phyloP scores from a whole-genome alignment of 2,329 filamentous ascomycete genomes.

The Penicillium sp. region DNA sequence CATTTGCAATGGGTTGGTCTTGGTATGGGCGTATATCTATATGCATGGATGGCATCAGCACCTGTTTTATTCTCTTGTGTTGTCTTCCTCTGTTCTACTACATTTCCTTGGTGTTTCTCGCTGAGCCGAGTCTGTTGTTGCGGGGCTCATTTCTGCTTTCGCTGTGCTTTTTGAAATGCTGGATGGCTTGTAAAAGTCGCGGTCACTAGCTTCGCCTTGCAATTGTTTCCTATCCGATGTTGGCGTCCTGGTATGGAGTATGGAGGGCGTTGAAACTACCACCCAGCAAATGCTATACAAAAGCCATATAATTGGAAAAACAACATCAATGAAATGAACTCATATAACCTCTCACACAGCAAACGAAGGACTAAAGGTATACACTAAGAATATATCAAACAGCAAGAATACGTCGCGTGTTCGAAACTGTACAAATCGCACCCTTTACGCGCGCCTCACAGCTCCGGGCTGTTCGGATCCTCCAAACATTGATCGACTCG shows the following conservation, averaged over 20 bases:
- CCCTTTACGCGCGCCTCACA: slow-evolving; percentile 17
- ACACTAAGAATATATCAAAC: slow-evolving; percentile 17
- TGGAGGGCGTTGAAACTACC: neutral
- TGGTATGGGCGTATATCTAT: slow-evolving; percentile 3
- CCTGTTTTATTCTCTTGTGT: neutral
- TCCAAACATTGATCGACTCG: slow-evolving; percentile 70
- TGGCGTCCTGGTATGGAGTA: neutral
- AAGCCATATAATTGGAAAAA: neutral
- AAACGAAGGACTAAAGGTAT: neutral
- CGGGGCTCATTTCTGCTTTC: neutral
- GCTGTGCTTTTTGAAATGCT: neutral
- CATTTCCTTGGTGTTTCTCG: neutral
- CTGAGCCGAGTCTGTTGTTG: neutral
- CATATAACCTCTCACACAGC: neutral
- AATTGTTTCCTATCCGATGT: neutral
- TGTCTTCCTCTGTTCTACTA: slow-evolving; percentile 9
- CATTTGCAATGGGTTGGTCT: slow-evolving; percentile 5
- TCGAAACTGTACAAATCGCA: neutral
- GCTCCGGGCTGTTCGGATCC: slow-evolving; percentile 53
- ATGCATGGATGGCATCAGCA: slow-evolving; percentile 17
- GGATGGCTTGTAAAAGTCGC: neutral
- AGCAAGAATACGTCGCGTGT: neutral
- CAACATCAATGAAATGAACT: neutral
- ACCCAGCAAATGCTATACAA: neutral
- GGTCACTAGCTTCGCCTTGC: neutral